phyloP scores from a whole-genome alignment of 805 yeast genomes.

The Metschnikowia arizonensis region DNA sequence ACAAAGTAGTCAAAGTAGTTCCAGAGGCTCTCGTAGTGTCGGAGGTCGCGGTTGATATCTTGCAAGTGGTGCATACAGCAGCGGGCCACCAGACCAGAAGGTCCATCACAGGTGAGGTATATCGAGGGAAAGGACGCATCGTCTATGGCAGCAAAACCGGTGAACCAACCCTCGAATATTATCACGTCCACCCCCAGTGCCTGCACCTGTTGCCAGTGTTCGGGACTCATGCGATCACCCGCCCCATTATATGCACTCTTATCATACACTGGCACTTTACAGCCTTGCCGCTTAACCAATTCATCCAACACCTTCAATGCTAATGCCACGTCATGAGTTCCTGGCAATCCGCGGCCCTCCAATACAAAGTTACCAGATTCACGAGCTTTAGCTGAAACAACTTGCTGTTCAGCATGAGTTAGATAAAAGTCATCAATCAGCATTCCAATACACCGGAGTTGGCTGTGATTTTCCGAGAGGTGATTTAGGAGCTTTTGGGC shows the following conservation, averaged over 20 bases:
- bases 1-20: conserved; percentile 54
- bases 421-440: conserved; percentile 88
- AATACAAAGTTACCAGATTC: conserved; percentile 46
- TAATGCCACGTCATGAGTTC: conserved; percentile 76
- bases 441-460: conserved; percentile 41
- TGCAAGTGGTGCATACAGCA: conserved; percentile 27
- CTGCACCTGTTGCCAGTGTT: conserved; percentile 33
- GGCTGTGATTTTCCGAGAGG: conserved; percentile 33
- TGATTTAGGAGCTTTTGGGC: conserved; percentile 38
- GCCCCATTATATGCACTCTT: conserved; percentile 66
- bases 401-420: conserved; percentile 55
- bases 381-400: conserved; percentile 32
- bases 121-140: conserved; percentile 19
- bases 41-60: conserved; percentile 50
- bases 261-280: conserved; percentile 65
- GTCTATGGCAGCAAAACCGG: conserved; percentile 54
- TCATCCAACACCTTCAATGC: conserved; percentile 32
- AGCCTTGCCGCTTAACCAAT: conserved; percentile 22
- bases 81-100: conserved; percentile 18
- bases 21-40: conserved; percentile 54
- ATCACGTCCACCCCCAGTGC: conserved; percentile 54
- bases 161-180: conserved; percentile 92
- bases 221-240: conserved; percentile 63
- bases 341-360: conserved; percentile 86
- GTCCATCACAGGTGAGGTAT: conserved; percentile 20